Evolutionary conservation across 2,329 filamentous ascomycete species (phyloP).

Genomic region (Pseudonectria foliicola): DNA sequence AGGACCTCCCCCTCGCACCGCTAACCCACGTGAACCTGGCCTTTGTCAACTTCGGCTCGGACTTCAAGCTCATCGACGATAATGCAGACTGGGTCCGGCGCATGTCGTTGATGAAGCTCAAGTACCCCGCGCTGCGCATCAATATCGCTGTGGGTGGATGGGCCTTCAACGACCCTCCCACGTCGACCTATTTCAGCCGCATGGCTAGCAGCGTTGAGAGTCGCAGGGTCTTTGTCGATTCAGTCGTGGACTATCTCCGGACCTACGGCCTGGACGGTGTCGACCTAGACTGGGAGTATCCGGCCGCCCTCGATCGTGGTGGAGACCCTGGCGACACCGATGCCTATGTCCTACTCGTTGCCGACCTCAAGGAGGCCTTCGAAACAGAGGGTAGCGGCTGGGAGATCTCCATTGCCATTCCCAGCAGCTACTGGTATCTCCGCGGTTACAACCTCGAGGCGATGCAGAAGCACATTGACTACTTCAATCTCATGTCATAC

Average conservation of each 20-base stretch:
- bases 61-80: conserved; percentile 1
- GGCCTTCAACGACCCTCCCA: conserved; percentile 31
- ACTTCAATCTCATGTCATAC: conserved; percentile 32
- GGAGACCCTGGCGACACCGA: conserved; percentile 15
- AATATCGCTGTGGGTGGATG: conserved; percentile 36
- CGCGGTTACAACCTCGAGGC: conserved; percentile 2
- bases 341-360: not conserved
- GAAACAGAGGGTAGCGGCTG: not conserved
- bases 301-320: conserved; percentile 28
- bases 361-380: not conserved
- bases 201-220: not conserved
- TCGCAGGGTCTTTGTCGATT: conserved; percentile 1
- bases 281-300: conserved; percentile 23
- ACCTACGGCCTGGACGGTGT: conserved; percentile 17
- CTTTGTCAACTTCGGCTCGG: conserved; percentile 2
- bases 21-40: conserved; percentile 5
- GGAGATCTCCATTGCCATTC: conserved; percentile 2
- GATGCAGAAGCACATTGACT: conserved; percentile 16
- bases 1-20: conserved; percentile 1
- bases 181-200: conserved; percentile 17
- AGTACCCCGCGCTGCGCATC: conserved; percentile 23
- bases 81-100: conserved; percentile 1
- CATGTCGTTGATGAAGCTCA: conserved; percentile 21
- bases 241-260: conserved; percentile 8
- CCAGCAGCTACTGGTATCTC: conserved; percentile 8